Conservation (phyloP, 108 stramenopile genomes). For the Licmophora abbreviata region DNA sequence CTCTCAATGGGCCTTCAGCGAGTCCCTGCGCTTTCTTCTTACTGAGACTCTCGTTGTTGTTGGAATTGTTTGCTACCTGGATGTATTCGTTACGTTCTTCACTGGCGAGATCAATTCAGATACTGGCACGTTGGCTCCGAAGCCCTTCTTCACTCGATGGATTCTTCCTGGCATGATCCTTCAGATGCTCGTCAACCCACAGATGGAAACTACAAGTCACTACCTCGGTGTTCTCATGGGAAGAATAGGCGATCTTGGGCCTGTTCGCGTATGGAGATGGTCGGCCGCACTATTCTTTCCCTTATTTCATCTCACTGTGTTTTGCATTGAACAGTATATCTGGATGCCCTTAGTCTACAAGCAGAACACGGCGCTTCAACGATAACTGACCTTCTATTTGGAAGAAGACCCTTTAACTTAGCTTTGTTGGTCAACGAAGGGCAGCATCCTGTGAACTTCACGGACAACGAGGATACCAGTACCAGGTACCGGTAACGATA, state of each 20-base stretch:
- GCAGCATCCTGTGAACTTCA: too few species aligned
- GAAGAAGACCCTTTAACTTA: too few species aligned
- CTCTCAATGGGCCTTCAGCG: slow-evolving; percentile 16
- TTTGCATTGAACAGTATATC: slow-evolving; percentile 5
- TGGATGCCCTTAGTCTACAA: slow-evolving; percentile 10
- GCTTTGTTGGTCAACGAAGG: too few species aligned
- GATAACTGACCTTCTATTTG: too few species aligned
- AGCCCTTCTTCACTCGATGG: slow-evolving; percentile 54
- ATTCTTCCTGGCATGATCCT: slow-evolving; percentile 63
- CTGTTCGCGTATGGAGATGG: slow-evolving; percentile 43
- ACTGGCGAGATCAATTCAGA: slow-evolving; percentile 55
- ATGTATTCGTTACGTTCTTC: slow-evolving; percentile 77
- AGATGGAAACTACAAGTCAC: slow-evolving; percentile 34
- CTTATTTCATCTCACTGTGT: slow-evolving; percentile 19
- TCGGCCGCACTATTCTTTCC: slow-evolving; percentile 21
- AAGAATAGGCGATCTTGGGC: slow-evolving; percentile 27
- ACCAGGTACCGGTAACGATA: too few species aligned
- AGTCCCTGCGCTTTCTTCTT: slow-evolving; percentile 26
- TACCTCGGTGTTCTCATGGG: slow-evolving; percentile 7
- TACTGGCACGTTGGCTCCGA: slow-evolving; percentile 47
- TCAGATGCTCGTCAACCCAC: slow-evolving; percentile 68
- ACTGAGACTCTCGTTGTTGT: slow-evolving; percentile 34
- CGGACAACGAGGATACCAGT: too few species aligned
- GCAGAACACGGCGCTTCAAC: too few species aligned
- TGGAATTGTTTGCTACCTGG: slow-evolving; percentile 49